phyloP scores from a whole-genome alignment of 192 early-diverging fungal species.

The Entrophospora sp. region DNA sequence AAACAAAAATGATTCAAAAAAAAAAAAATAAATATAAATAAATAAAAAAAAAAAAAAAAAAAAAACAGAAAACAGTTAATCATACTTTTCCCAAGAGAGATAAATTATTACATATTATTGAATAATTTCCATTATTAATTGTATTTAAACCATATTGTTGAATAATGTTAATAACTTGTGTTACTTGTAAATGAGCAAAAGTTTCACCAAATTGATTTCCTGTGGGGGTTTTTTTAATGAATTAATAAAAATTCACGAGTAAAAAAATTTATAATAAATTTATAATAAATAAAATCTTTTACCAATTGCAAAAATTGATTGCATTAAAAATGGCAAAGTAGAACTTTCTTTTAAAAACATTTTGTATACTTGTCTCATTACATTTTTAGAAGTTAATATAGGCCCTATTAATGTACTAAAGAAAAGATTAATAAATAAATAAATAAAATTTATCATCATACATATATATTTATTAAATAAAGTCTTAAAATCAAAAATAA shows the following conservation, averaged over 20 bases:
- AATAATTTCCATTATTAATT: background rate
- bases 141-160: conserved; percentile 18
- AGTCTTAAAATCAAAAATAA: background rate
- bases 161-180: conserved; percentile 40
- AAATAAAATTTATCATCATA: background rate
- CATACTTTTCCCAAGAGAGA: conserved; percentile 23
- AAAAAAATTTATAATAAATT: background rate
- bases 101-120: conserved; percentile 24
- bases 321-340: conserved; percentile 26
- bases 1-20: no score
- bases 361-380: conserved; percentile 46
- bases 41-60: conserved; percentile 64
- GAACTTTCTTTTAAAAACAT: conserved; percentile 37
- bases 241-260: background rate
- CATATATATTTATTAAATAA: background rate
- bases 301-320: conserved; percentile 35
- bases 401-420: conserved; percentile 39
- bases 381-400: conserved; percentile 46
- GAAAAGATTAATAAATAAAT: no score
- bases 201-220: conserved; percentile 46
- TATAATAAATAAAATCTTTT: background rate
- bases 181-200: conserved; percentile 45
- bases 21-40: conserved; percentile 63
- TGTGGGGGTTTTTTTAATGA: no score
- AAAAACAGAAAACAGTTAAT: conserved; percentile 28